These are phyloP conservation scores for Chaetomium cochliodes DNA, from an alignment of 495 filamentous ascomycete genomes.

Conservation along the genomic window DNA sequence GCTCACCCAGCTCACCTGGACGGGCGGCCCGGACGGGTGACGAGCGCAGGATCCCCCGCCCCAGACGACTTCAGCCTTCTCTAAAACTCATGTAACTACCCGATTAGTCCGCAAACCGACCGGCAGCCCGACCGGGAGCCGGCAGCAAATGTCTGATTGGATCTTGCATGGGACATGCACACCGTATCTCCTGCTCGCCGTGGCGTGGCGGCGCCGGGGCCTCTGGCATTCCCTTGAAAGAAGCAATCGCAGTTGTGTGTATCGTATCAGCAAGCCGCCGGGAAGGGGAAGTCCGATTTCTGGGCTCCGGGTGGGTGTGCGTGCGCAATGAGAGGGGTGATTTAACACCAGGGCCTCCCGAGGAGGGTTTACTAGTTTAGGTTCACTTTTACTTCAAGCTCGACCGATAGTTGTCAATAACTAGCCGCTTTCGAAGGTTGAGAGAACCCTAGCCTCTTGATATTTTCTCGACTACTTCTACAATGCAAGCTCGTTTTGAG, in stretches of 20 bases:
- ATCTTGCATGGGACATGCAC: neutral
- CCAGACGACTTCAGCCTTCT: neutral
- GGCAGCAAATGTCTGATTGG: neutral
- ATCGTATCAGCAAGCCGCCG: neutral
- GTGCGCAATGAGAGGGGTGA: neutral
- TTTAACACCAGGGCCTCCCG: neutral
- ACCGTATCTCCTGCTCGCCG: neutral
- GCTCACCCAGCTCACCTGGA: no score
- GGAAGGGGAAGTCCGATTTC: slow-evolving; percentile 6
- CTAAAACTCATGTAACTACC: no score
- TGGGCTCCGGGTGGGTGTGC: neutral
- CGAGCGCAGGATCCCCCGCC: neutral
- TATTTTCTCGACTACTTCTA: neutral
- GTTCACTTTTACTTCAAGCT: neutral
- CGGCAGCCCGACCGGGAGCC: neutral
- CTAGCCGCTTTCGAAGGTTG: neutral
- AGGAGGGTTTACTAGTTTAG: neutral
- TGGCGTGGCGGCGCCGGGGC: neutral
- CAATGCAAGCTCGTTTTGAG: neutral
- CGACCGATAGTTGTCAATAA: neutral
- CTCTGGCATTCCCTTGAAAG: neutral
- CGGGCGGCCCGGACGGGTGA: no score
- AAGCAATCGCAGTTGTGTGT: neutral
- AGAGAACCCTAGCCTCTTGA: neutral
- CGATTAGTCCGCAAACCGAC: no score